phyloP scores from a whole-genome alignment of 2,329 filamentous ascomycete genomes.

The Metarhizium anisopliae region DNA sequence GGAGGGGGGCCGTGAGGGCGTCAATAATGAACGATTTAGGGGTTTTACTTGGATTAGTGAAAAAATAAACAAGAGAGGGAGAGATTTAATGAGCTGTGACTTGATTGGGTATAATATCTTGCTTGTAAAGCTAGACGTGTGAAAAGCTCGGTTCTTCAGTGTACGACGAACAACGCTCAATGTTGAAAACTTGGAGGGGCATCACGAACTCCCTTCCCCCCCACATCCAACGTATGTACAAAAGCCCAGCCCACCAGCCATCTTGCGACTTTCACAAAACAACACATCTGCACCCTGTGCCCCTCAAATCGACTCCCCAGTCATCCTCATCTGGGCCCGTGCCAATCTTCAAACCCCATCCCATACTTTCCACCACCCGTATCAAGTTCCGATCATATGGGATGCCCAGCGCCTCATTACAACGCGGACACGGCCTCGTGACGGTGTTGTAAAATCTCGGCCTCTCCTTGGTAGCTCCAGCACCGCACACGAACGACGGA shows the following conservation, averaged over 20 bases:
- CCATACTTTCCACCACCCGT: conserved; percentile 35
- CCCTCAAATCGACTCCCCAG: conserved; percentile 26
- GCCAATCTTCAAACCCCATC: conserved; percentile 38
- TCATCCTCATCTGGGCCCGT: conserved; percentile 30
- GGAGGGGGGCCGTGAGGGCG: too few relatives aligned
- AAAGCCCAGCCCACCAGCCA: too few relatives aligned
- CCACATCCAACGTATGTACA: too few relatives aligned
- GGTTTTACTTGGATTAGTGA: neutral
- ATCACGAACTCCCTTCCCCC: too few relatives aligned
- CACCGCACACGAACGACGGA: conserved; percentile 24
- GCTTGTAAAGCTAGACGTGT: too few relatives aligned
- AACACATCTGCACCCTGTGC: conserved; percentile 15
- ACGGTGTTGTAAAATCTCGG: conserved; percentile 26
- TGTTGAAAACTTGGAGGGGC: neutral
- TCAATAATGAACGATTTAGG: too few relatives aligned
- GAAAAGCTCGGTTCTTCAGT: too few relatives aligned
- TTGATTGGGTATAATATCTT: too few relatives aligned
- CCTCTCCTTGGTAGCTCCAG: conserved; percentile 26
- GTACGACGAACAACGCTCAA: too few relatives aligned
- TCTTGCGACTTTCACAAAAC: neutral
- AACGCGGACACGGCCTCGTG: conserved; percentile 32
- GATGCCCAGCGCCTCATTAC: conserved; percentile 22
- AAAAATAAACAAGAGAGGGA: too few relatives aligned
- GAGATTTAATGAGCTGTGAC: too few relatives aligned
- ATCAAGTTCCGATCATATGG: conserved; percentile 38